Base-by-base conservation (phyloP, 371 early-diverging fungal species). In the Entomophthora muscae region DNA sequence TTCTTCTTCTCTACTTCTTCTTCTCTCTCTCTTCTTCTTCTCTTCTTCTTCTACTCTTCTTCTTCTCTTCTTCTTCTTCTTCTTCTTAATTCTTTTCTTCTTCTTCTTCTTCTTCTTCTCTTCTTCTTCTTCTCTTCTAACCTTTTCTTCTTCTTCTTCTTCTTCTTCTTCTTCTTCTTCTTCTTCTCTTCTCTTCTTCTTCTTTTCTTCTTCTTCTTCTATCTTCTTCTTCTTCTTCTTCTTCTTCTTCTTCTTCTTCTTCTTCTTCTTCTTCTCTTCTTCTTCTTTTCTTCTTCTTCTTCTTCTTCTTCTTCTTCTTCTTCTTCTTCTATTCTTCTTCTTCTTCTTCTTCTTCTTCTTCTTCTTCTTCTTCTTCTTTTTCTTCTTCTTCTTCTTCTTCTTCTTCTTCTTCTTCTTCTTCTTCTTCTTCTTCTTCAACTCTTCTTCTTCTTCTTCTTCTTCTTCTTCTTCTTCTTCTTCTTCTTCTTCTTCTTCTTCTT, bases 71-170 rank as follows among this genome's bases (percentile, higher is more conserved):
- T 62, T 33, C 13, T 62, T 62, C 13, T 1, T 62, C 3, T 52
- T 62, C 0, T 42, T 33, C 26, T 2, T 32, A 7, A 3, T 62
- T 51, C 3, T 68, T 2, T 64, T 52, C 60, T 56, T 59, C 32
- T 57, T 59, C 51, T 62, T 65, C 24, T 69, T 66, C 63, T 66
- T 67, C n/a, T 2, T 62, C 26, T 17, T 33, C 53, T 2, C 24
- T 42, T 42, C 10, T 0, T 62, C 26, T 57, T 57, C 52, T 51
- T 51, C n/a, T 51, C 52, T n/a, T 12, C 12, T 17, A n/a, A 51
- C n/a, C n/a, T n/a, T 51, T 51, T n/a, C n/a, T 51, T n/a, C n/a
- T 51, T n/a, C n/a, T 51, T n/a, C n/a, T 51, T n/a, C 12, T 17
- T n/a, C n/a, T n/a, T 51, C 12, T n/a, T 51, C n/a, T 51, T 51